Evolutionary conservation across 2,329 filamentous ascomycete species (phyloP), one percentile per base, ranked within the genome.

Genomic region (Fusarium pilosicola): DNA sequence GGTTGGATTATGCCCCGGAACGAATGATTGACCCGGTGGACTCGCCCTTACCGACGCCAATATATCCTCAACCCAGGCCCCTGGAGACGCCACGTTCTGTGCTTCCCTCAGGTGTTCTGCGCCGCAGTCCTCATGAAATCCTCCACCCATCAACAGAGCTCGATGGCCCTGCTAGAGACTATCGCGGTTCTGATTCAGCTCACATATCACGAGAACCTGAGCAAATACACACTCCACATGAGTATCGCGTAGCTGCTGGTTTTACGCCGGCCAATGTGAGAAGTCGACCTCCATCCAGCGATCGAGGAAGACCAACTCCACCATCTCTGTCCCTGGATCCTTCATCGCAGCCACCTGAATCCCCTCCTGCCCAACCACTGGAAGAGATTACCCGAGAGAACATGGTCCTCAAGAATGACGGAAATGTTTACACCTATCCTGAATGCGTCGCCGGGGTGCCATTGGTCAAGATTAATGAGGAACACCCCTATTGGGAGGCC

Each of bases 401-500:
- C 6, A 80, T 90, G 17, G 74, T 81, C 10, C 80, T 90, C 10
- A 83, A 79, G 34, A 81, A 90, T 62, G 82, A 90, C 61, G 87
- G 88, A 52, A 79, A 74, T 13, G 79, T 86, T 9, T 88, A 87
- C 52, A 86, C 85, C 1, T 85, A 85, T 49, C 88, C 88, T 1
- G 82, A 85, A 28, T 85, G 88, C 72, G 86, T 88, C 74, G 82
- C 82, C 36, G 88, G 87, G 5, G 87, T 89, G 2, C 88, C 88
- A 1, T 71, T 89, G 6, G 84, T 81, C 42, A 88, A 87, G 76
- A 88, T 90, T 55, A 79, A 84, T 45, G 80, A 83, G 22, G 79
- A 75, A 13, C 85, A 90, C 45, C 85, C 86, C 1, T 90, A 90
- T 76, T 90, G 88, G 88, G 87, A 90, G 20, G 78, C 83, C 0